Evolutionary conservation across 257 asterid genomes (phyloP).

Genomic region (Apocynum venetum): DNA sequence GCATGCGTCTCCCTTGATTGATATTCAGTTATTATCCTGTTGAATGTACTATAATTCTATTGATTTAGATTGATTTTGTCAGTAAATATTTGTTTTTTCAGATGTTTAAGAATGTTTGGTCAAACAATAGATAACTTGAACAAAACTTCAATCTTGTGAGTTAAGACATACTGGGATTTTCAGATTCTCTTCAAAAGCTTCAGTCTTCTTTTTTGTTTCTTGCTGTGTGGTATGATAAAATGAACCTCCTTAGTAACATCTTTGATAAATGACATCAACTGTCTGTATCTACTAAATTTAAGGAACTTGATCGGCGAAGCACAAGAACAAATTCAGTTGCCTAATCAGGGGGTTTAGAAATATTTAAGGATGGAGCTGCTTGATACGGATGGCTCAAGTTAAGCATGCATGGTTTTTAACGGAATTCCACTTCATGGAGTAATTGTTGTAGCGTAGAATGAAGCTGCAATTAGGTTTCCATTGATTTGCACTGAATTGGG

Average conservation of each 20-base stretch:
- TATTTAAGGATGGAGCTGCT: neutral
- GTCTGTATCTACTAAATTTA: neutral
- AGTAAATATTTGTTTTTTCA: neutral
- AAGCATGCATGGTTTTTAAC: neutral
- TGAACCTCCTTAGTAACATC: neutral
- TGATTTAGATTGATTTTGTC: neutral
- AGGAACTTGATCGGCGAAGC: neutral
- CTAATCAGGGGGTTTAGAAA: neutral
- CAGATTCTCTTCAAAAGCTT: neutral
- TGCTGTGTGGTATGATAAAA: neutral
- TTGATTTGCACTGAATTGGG: neutral
- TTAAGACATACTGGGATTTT: neutral
- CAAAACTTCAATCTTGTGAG: neutral
- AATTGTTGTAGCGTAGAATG: neutral
- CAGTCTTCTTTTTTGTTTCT: neutral
- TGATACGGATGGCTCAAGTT: neutral
- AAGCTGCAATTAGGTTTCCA: neutral
- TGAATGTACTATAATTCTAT: constrained; percentile 10
- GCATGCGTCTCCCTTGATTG: neutral
- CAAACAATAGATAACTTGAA: neutral
- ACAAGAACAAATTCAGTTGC: neutral
- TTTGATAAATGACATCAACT: neutral
- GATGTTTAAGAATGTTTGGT: neutral
- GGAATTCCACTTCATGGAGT: neutral
- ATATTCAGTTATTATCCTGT: neutral